Conservation (phyloP, 768 basidiomycete genomes). For the Termitomyces sp. region DNA sequence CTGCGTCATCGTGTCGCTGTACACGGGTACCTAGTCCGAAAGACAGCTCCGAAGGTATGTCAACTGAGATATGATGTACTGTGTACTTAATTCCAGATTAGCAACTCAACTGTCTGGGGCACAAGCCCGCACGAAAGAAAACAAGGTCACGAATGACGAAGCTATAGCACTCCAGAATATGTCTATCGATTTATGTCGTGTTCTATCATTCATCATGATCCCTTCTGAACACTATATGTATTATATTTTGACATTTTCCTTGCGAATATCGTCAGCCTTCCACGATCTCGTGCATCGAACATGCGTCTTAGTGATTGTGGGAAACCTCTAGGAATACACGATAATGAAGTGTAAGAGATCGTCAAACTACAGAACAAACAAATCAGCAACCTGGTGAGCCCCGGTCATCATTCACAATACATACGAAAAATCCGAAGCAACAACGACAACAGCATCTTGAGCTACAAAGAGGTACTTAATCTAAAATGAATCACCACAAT, state of each 20-base stretch:
- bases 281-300: not conserved
- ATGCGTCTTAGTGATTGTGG: not conserved
- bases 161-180: not conserved
- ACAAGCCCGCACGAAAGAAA: not conserved
- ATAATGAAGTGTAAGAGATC: not conserved
- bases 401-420: no score
- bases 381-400: no score
- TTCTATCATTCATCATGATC: not conserved
- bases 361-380: no score
- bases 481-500: no score
- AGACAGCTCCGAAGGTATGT: slow-evolving; percentile 14
- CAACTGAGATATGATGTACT: not conserved
- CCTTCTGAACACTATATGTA: not conserved
- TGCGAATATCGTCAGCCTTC: not conserved
- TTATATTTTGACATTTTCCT: not conserved
- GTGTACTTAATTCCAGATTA: not conserved
- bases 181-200: not conserved
- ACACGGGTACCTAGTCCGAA: slow-evolving; percentile 14
- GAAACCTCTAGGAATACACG: not conserved
- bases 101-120: slow-evolving; percentile 5
- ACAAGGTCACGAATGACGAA: not conserved
- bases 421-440: not conserved
- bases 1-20: slow-evolving; percentile 14
- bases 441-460: not conserved
- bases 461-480: not conserved